Evolutionary conservation across 176 grass and related monocot genomes (phyloP).

Genomic region (Chloris gayana): DNA sequence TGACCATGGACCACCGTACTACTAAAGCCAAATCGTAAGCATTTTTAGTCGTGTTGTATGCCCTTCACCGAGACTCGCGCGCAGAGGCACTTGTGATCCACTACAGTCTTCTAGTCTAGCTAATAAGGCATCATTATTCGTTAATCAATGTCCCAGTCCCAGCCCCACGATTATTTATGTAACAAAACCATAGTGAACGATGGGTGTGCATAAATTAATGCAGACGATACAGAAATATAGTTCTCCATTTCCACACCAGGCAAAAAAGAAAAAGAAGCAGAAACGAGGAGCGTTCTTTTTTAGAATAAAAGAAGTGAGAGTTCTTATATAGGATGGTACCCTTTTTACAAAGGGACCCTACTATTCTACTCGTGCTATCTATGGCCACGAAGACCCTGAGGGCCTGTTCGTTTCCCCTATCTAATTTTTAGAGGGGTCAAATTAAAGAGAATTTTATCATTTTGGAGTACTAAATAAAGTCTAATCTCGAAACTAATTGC

Average conservation of each 20-base stretch:
- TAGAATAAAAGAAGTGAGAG: background rate
- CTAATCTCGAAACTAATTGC: too few relatives aligned
- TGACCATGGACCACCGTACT: background rate
- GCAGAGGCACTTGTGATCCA: background rate
- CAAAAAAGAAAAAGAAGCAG: background rate
- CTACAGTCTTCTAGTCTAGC: background rate
- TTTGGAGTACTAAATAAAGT: too few relatives aligned
- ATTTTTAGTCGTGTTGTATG: too few relatives aligned
- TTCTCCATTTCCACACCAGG: background rate
- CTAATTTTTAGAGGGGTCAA: too few relatives aligned
- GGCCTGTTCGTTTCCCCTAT: too few relatives aligned
- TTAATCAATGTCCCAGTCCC: background rate
- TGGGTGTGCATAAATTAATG: background rate
- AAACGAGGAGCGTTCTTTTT: too few relatives aligned
- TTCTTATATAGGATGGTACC: background rate
- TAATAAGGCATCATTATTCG: background rate
- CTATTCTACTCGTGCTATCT: background rate
- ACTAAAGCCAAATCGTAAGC: background rate
- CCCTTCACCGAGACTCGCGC: too few relatives aligned
- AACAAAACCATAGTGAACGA: background rate
- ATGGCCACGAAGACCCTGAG: background rate
- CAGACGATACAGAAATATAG: background rate
- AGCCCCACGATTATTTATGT: background rate
- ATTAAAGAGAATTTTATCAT: too few relatives aligned
- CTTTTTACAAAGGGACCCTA: conserved; percentile 29